phyloP scores from a whole-genome alignment of 805 yeast genomes.

The Yarrowia yakushimensis region DNA sequence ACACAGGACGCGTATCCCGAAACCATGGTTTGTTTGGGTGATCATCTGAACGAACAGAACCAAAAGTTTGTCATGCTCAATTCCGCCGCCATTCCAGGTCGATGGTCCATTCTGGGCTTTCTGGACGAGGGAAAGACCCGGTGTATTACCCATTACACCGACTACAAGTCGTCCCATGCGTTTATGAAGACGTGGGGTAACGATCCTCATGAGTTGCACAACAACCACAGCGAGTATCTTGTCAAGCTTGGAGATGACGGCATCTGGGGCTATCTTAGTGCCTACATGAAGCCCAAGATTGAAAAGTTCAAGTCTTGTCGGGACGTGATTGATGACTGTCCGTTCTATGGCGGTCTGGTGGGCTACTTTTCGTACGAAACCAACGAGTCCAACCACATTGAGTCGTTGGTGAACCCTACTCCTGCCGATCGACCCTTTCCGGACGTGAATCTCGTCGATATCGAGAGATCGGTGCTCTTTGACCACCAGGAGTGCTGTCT shows the following conservation, averaged over 20 bases:
- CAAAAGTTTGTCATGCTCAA: slow-evolving; percentile 60
- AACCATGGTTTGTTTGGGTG: slow-evolving; percentile 4
- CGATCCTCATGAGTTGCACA: slow-evolving; percentile 10
- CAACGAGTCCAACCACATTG: slow-evolving; percentile 30
- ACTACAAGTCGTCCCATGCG: slow-evolving; percentile 25
- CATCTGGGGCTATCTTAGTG: slow-evolving; percentile 53
- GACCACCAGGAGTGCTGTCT: slow-evolving; percentile 48
- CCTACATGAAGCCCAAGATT: slow-evolving; percentile 43
- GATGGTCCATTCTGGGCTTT: slow-evolving; percentile 81
- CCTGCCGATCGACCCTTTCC: slow-evolving; percentile 38
- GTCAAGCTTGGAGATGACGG: slow-evolving; percentile 23
- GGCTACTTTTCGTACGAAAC: slow-evolving; percentile 86
- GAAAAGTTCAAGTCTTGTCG: slow-evolving; percentile 31
- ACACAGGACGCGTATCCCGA: slow-evolving; percentile 19
- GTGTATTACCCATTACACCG: slow-evolving; percentile 30
- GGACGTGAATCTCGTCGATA: slow-evolving; percentile 69
- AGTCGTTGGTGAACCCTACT: slow-evolving; percentile 42
- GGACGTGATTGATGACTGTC: slow-evolving; percentile 33
- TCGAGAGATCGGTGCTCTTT: slow-evolving; percentile 60
- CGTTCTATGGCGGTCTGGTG: slow-evolving; percentile 81
- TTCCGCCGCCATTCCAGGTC: slow-evolving; percentile 80
- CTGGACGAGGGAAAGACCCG: slow-evolving; percentile 29
- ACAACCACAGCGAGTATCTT: slow-evolving; percentile 1
- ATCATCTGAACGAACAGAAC: background rate
- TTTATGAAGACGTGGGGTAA: slow-evolving; percentile 28